Conservation (phyloP, 208 protist species). For the Wallacemonas collosoma region DNA sequence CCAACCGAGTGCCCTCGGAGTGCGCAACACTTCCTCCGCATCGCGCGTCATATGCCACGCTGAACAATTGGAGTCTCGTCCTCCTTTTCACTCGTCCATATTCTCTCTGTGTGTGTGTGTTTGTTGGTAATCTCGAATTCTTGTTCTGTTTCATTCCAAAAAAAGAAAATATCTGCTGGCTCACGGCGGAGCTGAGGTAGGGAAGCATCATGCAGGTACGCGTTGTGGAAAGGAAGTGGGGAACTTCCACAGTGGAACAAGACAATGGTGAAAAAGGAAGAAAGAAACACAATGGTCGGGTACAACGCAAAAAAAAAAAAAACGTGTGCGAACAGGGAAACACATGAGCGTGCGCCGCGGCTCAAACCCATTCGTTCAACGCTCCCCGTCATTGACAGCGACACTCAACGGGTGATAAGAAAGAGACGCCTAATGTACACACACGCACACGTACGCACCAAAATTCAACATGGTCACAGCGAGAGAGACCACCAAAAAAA, state of each 20-base stretch:
- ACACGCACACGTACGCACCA: too few relatives aligned
- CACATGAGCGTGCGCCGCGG: background rate
- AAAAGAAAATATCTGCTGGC: background rate
- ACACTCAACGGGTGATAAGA: too few relatives aligned
- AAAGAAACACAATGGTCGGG: constrained; percentile 8
- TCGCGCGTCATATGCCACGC: too few relatives aligned
- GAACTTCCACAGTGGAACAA: background rate
- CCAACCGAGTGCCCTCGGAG: too few relatives aligned
- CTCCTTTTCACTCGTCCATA: background rate
- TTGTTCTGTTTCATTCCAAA: too few relatives aligned
- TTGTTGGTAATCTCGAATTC: background rate
- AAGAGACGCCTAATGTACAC: too few relatives aligned
- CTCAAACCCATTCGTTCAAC: too few relatives aligned
- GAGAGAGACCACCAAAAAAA: background rate
- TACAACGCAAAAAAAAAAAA: constrained; percentile 13
- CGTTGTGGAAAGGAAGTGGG: background rate
- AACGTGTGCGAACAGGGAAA: background rate
- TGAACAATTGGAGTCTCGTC: too few relatives aligned
- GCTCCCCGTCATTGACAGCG: too few relatives aligned
- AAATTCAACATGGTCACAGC: background rate
- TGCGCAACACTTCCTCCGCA: too few relatives aligned
- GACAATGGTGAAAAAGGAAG: background rate
- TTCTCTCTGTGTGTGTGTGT: background rate
- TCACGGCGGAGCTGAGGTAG: background rate
- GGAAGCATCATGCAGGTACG: background rate